These are phyloP conservation scores for Austroboletus niveus DNA, from an alignment of 1,284 basidiomycete species.

Conservation along the genomic window DNA sequence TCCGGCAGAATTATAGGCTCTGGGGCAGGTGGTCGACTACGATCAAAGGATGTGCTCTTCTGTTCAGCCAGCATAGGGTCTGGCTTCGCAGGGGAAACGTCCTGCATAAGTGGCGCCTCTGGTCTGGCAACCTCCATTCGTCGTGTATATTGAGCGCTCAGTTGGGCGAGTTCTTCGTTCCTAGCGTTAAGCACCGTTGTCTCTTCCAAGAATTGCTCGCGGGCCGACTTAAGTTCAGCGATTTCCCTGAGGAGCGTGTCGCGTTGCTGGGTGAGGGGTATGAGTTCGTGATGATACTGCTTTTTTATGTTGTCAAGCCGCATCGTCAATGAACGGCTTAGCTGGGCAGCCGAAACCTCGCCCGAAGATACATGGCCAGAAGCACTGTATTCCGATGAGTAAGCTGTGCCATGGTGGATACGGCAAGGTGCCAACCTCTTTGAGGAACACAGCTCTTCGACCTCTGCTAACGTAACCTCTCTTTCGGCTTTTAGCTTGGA, in stretches of 20 bases:
- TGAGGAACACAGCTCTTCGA: conserved; percentile 81
- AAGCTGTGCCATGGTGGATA: conserved; percentile 12
- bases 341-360: conserved; percentile 46
- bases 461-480: conserved; percentile 89
- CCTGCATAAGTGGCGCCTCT: conserved; percentile 35
- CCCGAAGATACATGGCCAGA: conserved; percentile 25
- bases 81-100: conserved; percentile 16
- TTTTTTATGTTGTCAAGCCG: conserved; percentile 89
- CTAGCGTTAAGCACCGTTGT: conserved; percentile 86
- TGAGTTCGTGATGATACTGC: conserved; percentile 85
- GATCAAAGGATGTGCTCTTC: conserved; percentile 37
- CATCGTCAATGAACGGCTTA: conserved; percentile 76
- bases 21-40: conserved; percentile 21
- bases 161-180: conserved; percentile 89
- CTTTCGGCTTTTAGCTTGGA: conserved; percentile 87
- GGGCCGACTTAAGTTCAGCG: conserved; percentile 80
- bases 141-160: conserved; percentile 77
- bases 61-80: conserved; percentile 29
- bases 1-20: conserved; percentile 14
- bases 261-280: conserved; percentile 80
- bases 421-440: conserved; percentile 51
- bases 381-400: conserved; percentile 23
- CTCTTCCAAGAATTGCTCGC: conserved; percentile 89
- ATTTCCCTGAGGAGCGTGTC: conserved; percentile 83
- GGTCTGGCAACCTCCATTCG: conserved; percentile 59